Conservation (phyloP, 257 asterid genomes). For the Eucommia ulmoides region DNA sequence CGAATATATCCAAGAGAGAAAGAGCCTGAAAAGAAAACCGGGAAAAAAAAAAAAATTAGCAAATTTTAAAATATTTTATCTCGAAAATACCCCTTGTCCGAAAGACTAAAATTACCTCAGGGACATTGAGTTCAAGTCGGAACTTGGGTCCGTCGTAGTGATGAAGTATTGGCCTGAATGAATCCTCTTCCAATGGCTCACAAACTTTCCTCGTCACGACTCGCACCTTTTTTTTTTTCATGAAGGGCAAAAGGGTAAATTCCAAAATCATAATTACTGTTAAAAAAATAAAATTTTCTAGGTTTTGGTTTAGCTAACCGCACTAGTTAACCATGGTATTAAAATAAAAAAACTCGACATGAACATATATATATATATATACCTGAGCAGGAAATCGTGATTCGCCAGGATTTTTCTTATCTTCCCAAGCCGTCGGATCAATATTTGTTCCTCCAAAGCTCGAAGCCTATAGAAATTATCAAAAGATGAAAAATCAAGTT, state of each 20-base stretch:
- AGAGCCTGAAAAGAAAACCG: constrained; percentile 45
- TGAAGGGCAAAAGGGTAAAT: too few species aligned
- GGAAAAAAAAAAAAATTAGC: too few species aligned
- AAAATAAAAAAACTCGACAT: too few species aligned
- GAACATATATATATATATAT: too few species aligned
- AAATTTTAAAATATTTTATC: background rate
- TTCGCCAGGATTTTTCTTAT: constrained; percentile 84
- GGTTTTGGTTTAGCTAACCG: too few species aligned
- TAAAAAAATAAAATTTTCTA: too few species aligned
- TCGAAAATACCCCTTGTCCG: background rate
- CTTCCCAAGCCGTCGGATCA: constrained; percentile 97
- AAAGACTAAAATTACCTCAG: constrained; percentile 45
- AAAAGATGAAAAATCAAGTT: too few species aligned
- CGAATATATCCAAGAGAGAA: constrained; percentile 82
- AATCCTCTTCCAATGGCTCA: constrained; percentile 90
- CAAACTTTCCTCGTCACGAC: constrained; percentile 72
- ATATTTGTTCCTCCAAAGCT: constrained; percentile 92
- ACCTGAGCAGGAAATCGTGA: constrained; percentile 99
- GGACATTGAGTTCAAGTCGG: constrained; percentile 81
- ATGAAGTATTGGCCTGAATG: constrained; percentile 94
- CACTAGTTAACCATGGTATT: too few species aligned
- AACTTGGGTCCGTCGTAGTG: constrained; percentile 98
- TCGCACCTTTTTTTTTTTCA: too few species aligned
- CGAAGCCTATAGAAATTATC: too few species aligned
- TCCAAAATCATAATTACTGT: too few species aligned